Evolutionary conservation across 768 basidiomycete genomes (phyloP).

Genomic region (Coprinopsis marcescibilis): DNA sequence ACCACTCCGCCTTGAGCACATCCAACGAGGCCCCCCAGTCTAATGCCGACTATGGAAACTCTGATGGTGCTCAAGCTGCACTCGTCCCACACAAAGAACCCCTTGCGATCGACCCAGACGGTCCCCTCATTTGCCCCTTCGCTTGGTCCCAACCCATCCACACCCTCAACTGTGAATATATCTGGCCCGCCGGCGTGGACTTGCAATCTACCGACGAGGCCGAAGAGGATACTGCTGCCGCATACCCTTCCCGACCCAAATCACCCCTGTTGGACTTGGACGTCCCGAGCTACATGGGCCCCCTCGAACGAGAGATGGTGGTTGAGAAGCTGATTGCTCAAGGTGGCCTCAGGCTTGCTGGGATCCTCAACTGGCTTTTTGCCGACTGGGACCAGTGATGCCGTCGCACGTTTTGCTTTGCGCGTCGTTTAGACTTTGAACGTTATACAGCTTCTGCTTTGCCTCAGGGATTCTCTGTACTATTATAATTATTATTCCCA

Average conservation of each 20-base stretch:
- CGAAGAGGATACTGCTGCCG: neutral
- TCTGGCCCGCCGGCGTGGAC: conserved; percentile 59
- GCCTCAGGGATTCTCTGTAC: too few species aligned
- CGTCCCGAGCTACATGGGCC: conserved; percentile 73
- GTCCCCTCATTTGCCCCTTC: conserved; percentile 59
- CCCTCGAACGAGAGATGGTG: conserved; percentile 59
- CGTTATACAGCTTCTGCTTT: too few species aligned
- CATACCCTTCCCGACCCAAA: neutral
- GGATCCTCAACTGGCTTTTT: conserved; percentile 73
- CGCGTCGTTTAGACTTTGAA: too few species aligned
- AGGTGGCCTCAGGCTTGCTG: conserved; percentile 81
- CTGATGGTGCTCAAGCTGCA: neutral
- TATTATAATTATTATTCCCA: too few species aligned
- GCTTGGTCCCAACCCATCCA: conserved; percentile 74
- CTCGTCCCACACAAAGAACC: conserved; percentile 14
- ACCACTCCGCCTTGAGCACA: too few species aligned
- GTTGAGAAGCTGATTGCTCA: conserved; percentile 80
- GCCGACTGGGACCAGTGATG: conserved; percentile 12
- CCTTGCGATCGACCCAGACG: conserved; percentile 20
- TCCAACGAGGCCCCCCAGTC: too few species aligned
- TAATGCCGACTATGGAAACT: too few species aligned
- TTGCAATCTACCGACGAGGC: neutral
- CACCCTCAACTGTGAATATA: conserved; percentile 73
- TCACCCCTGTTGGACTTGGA: conserved; percentile 56
- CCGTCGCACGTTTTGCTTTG: too few species aligned